Conservation (phyloP, 2,329 filamentous ascomycete genomes). For the Phialophora tarda region DNA sequence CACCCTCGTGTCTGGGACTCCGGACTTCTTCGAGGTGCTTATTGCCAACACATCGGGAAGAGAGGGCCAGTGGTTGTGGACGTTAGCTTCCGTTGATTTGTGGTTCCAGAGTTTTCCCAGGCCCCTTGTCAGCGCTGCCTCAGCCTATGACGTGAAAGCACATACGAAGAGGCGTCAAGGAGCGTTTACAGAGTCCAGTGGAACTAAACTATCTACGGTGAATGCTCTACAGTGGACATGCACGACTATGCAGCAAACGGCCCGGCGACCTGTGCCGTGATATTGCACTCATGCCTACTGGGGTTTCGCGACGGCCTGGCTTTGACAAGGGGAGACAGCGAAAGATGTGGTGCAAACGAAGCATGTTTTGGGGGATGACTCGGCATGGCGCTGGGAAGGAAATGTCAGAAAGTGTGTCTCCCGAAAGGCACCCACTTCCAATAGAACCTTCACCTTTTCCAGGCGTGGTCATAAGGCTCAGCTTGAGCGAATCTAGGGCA, state of each 20-base stretch:
- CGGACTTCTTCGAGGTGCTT: background rate
- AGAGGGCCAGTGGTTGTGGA: background rate
- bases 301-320: background rate
- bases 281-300: background rate
- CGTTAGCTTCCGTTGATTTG: constrained; percentile 3
- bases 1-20: background rate
- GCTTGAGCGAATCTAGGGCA: constrained; percentile 6
- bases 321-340: background rate
- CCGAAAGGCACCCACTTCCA: background rate
- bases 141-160: constrained; percentile 18
- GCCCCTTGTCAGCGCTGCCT: constrained; percentile 10
- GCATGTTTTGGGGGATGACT: background rate
- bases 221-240: constrained; percentile 5
- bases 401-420: background rate
- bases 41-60: background rate
- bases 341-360: background rate
- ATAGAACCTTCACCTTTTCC: background rate
- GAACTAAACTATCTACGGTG: constrained; percentile 15
- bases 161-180: constrained; percentile 11
- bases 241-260: background rate
- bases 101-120: constrained; percentile 3
- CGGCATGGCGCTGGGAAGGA: background rate
- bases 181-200: constrained; percentile 3
- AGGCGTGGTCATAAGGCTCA: constrained; percentile 17
- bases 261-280: background rate